Evolutionary conservation across 2,329 filamentous ascomycete genomes (phyloP).

Genomic region (Metarhizium guizhouense): DNA sequence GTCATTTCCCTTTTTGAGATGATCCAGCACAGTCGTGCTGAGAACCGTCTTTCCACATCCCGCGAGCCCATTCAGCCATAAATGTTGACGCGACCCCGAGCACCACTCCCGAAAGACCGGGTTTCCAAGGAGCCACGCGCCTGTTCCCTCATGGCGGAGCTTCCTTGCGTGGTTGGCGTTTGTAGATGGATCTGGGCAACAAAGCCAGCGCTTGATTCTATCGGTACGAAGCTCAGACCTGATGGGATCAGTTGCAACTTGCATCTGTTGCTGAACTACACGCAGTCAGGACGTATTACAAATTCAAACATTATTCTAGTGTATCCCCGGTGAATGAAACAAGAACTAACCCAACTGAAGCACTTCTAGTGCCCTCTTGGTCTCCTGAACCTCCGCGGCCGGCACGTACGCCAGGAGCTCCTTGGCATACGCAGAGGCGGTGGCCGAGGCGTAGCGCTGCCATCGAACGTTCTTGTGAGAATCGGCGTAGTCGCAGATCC

Average conservation of each 20-base stretch:
- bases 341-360: not conserved
- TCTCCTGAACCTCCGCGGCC: constrained; percentile 1
- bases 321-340: not conserved
- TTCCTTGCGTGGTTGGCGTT: constrained; percentile 8
- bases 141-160: constrained; percentile 5
- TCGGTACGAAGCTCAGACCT: not conserved
- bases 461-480: constrained; percentile 17
- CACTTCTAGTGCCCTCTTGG: constrained; percentile 2
- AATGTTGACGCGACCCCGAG: constrained; percentile 7
- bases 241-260: constrained; percentile 1
- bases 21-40: constrained; percentile 8
- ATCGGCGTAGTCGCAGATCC: constrained; percentile 22
- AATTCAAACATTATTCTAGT: constrained; percentile 3
- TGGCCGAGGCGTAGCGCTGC: constrained; percentile 15
- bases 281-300: constrained; percentile 1
- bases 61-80: constrained; percentile 12
- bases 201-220: constrained; percentile 9
- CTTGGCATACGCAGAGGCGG: constrained; percentile 15
- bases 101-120: constrained; percentile 9
- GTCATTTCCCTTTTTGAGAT: not conserved
- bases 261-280: not conserved
- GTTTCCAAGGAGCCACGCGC: constrained; percentile 9
- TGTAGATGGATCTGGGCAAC: constrained; percentile 5
- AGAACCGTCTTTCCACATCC: constrained; percentile 15
- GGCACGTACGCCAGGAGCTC: not conserved